Percentiles rank a stretch among this genome's conserved stretches.
Evolutionary conservation across 306 rosid genomes (phyloP).

Genomic region (Medicago arabica): DNA sequence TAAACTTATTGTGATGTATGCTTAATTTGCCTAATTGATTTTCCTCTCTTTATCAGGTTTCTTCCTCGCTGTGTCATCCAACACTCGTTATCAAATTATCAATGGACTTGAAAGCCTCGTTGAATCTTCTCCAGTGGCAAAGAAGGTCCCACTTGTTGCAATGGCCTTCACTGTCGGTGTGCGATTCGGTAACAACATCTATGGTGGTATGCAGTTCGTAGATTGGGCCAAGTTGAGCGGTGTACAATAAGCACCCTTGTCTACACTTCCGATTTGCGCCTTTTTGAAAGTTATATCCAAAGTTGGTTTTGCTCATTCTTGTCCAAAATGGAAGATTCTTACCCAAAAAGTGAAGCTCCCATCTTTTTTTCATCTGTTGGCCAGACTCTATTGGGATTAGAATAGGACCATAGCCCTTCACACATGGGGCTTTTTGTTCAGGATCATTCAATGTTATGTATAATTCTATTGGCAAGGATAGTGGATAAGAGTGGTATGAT

Average conservation of each 20-base stretch:
- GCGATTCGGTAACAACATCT: constrained; percentile 84
- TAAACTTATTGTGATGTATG: not conserved
- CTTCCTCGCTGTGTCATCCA: constrained; percentile 92
- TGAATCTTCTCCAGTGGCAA: constrained; percentile 78
- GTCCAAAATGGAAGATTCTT: constrained; percentile 33
- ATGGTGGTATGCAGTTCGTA: constrained; percentile 94
- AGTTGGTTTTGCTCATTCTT: constrained; percentile 27
- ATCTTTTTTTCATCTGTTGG: constrained; percentile 19
- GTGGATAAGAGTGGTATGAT: not conserved
- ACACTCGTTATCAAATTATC: constrained; percentile 83
- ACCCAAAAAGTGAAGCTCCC: constrained; percentile 35
- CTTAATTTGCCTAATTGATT: constrained; percentile 15
- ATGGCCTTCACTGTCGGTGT: constrained; percentile 87
- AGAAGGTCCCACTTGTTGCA: constrained; percentile 81
- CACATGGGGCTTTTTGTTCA: constrained; percentile 1
- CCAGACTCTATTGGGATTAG: constrained; percentile 10
- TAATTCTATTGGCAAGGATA: no score
- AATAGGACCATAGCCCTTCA: constrained; percentile 32
- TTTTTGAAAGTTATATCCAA: constrained; percentile 23
- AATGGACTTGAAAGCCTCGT: constrained; percentile 84
- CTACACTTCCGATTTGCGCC: not conserved
- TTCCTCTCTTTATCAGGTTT: constrained; percentile 61
- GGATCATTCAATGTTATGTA: constrained; percentile 16
- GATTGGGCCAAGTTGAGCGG: constrained; percentile 98
- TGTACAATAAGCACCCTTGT: constrained; percentile 58